Evolutionary conservation across 108 stramenopile species (phyloP), one percentile per base, ranked within the genome.

Genomic region (Mayamaea pseudoterrestris): DNA sequence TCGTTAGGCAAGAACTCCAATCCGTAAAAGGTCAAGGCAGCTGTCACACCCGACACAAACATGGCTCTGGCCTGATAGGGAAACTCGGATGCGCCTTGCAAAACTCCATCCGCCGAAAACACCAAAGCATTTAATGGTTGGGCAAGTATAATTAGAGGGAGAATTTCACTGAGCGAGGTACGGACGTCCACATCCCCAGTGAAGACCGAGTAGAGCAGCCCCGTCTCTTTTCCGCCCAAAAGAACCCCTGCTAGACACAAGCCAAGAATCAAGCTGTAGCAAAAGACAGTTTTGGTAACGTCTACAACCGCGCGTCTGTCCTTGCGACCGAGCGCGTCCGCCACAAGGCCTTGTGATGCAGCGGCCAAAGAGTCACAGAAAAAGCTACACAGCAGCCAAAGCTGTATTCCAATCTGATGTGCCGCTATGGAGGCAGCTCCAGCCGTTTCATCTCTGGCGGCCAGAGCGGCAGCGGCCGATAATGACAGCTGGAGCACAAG

Each of bases 31-130:
- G 57, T 54, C 9, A 37, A 45, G 27, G 76, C 57, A 9, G 74
- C 80, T 7, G 58, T 55, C 5, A 66, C 30, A 18, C 67, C 83
- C 58, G 80, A 82, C 34, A 90, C 17, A 12, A 73, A 69, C 83
- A 90, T 84, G 14, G 67, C 69, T 47, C 77, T 82, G 8, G 87
- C 87, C 47, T 90, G 87, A 50, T 70, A 90, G 2, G 64, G 20
- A 60, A 90, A 90, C 49, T 82, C 80, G 5, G 72, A 63, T 1
- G 87, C 87, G 3, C 87, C 87, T 41, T 90, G 83, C 14, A 90
- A 30, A n/a, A 90, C 76, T 3, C 87, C 87, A 65, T 90, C 87
- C 14, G 87, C 87, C 14, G 82, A 75, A 52, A 90, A 90, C 21
- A 90, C 87, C 45, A 84, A 53, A 17, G 82, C 65, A 55, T 90